Base-by-base conservation (phyloP, 1,139 yeast genomes). In the Groenewaldozyma sp. region DNA sequence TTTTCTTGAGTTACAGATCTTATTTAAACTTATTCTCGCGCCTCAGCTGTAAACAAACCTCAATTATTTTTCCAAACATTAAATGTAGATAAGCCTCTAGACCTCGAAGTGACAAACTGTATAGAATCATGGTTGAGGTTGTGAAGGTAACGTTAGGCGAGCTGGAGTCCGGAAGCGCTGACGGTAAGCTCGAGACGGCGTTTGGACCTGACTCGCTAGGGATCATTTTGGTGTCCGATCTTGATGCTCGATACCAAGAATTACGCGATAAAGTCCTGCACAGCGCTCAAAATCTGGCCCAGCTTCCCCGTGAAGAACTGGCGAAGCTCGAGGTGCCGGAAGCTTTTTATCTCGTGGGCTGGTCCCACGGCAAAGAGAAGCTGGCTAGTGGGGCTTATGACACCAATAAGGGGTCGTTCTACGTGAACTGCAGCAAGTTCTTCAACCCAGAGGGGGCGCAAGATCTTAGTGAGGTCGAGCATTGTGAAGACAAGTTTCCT, bases 291-390 rank as follows among this genome's bases (percentile, higher is more conserved):
- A 54, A 56, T 17, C 56, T 77, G 32, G 76, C 78, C 9, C 60
- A 58, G 31, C 60, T 74, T 7, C 67, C 74, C 0, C 39, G 44
- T 3, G 53, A 53, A 2, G 55, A 57, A 10, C 60, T 76, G 28
- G 51, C 49, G 2, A 39, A 48, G 17, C 57, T 76, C 37, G 80
- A 75, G 50, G 60, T 63, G 24, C 71, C 71, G 19, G 77, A 72
- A 27, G 63, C 68, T 0, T 55, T 52, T 37, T 77, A 78, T 73
- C 57, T 76, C 4, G 70, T 73, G 0, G 83, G 82, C 0, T 77
- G 82, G 82, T 75, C 82, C n/a, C 58, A 75, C 35, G 82, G 82
- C 1, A 71, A 70, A 42, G 82, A 77, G 49, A 67, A 58, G 35
- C 62, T 77, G 28, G 52, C 50, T 9, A 53, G 58, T 31, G 64